phyloP scores from a whole-genome alignment of 2,329 filamentous ascomycete species.

The Clathrospora elynae region DNA sequence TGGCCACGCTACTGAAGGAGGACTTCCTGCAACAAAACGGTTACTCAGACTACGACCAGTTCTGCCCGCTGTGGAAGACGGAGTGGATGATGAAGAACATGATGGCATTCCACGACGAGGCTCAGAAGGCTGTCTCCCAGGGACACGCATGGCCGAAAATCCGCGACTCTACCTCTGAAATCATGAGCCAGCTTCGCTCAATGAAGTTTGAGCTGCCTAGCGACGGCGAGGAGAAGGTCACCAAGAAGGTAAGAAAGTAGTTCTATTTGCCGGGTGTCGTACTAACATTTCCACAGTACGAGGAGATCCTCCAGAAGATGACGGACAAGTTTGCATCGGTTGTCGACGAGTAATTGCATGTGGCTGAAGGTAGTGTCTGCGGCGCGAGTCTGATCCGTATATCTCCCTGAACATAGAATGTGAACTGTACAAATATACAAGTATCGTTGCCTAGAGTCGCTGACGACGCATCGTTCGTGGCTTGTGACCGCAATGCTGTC shows the following conservation, averaged over 20 bases:
- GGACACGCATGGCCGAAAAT: slow-evolving; percentile 93
- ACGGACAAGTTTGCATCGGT: slow-evolving; percentile 97
- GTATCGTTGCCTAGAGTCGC: slow-evolving; percentile 42
- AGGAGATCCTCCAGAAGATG: slow-evolving; percentile 88
- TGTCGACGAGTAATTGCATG: slow-evolving; percentile 76
- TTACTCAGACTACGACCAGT: slow-evolving; percentile 98
- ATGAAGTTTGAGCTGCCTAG: slow-evolving; percentile 97
- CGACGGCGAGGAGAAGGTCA: slow-evolving; percentile 79
- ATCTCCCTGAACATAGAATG: slow-evolving; percentile 34
- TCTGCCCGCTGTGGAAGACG: slow-evolving; percentile 99
- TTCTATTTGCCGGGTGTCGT: not conserved
- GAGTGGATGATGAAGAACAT: slow-evolving; percentile 99
- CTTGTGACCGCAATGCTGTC: slow-evolving; percentile 32
- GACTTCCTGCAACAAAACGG: slow-evolving; percentile 99
- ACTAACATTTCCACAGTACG: slow-evolving; percentile 70
- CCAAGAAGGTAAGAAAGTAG: slow-evolving; percentile 72
- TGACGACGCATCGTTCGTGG: slow-evolving; percentile 43
- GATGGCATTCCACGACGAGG: slow-evolving; percentile 97
- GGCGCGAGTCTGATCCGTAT: slow-evolving; percentile 36
- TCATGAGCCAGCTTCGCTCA: slow-evolving; percentile 81
- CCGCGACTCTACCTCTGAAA: slow-evolving; percentile 83
- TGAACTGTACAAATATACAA: slow-evolving; percentile 32
- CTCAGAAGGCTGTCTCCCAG: slow-evolving; percentile 90
- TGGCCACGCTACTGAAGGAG: slow-evolving; percentile 91
- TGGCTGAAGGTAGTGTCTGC: slow-evolving; percentile 51